Conservation (phyloP, 208 protist species). For the Sergeia podlipaevii region DNA sequence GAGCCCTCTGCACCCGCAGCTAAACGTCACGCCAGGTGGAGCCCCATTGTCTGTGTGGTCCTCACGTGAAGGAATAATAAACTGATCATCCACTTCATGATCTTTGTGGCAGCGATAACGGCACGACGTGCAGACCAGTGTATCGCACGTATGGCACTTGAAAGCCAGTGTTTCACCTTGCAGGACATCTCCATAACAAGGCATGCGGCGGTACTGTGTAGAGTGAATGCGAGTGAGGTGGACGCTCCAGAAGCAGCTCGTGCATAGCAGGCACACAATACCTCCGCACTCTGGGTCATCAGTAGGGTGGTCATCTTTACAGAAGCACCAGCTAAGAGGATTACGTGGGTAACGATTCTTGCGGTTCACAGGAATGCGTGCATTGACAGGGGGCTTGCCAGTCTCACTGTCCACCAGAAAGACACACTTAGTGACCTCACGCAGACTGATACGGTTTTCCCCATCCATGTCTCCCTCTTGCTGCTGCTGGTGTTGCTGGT, state of each 20-base stretch:
- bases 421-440: constrained; percentile 39
- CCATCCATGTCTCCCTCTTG: neutral
- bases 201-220: constrained; percentile 43
- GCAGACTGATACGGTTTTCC: constrained; percentile 5
- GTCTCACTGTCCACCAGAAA: constrained; percentile 76
- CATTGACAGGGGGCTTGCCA: constrained; percentile 30
- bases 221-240: constrained; percentile 65
- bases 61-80: constrained; percentile 26
- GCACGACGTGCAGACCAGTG: constrained; percentile 68
- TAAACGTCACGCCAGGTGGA: constrained; percentile 43
- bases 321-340: constrained; percentile 74
- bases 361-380: constrained; percentile 50
- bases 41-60: constrained; percentile 49
- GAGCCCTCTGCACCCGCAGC: constrained; percentile 68
- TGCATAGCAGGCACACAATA: constrained; percentile 75
- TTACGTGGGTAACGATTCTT: constrained; percentile 78
- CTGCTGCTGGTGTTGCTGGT: neutral
- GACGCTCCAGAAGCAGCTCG: constrained; percentile 72
- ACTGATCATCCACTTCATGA: constrained; percentile 40
- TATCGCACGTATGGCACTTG: constrained; percentile 63
- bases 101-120: constrained; percentile 81
- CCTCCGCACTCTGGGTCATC: constrained; percentile 67
- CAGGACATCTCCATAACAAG: constrained; percentile 81
- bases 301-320: constrained; percentile 40
- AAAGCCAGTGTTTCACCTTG: constrained; percentile 66